A percentile compares a stretch with the other conserved stretches of the same genome.
Conservation (phyloP, 257 asterid genomes). For the Knoxia roxburghii region DNA sequence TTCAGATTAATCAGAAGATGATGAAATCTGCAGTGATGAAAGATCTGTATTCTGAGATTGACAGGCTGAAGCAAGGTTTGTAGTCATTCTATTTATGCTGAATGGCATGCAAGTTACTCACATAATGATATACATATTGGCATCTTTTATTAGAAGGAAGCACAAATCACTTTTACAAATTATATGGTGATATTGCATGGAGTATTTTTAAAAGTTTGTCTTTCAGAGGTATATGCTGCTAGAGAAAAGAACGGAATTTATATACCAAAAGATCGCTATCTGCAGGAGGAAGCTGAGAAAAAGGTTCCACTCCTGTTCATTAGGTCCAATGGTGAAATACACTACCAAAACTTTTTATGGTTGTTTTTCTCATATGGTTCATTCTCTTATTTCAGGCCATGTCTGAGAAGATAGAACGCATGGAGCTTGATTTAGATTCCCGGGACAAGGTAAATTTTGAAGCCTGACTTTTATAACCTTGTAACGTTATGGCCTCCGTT, state of each 20-base stretch:
- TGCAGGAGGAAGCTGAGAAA: slow-evolving; percentile 99
- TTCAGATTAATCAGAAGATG: slow-evolving; percentile 89
- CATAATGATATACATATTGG: neutral
- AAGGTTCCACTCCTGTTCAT: slow-evolving; percentile 43
- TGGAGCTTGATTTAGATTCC: slow-evolving; percentile 89
- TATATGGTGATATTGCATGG: slow-evolving; percentile 1
- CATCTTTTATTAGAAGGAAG: neutral
- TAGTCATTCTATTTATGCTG: slow-evolving; percentile 10
- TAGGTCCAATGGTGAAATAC: slow-evolving; percentile 10
- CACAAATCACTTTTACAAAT: neutral
- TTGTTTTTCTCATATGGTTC: neutral
- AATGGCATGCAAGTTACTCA: neutral
- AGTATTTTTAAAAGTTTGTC: slow-evolving; percentile 10
- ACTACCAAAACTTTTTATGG: slow-evolving; percentile 10
- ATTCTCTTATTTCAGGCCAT: slow-evolving; percentile 53
- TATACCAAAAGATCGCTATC: slow-evolving; percentile 94
- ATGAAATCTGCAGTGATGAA: slow-evolving; percentile 45
- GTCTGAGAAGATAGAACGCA: slow-evolving; percentile 88
- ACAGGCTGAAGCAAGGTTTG: slow-evolving; percentile 91
- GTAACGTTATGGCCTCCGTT: neutral
- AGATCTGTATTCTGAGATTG: slow-evolving; percentile 51
- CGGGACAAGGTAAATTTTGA: slow-evolving; percentile 69
- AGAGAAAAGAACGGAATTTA: slow-evolving; percentile 97
- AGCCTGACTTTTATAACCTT: neutral
- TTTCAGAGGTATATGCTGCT: slow-evolving; percentile 94